A percentile compares a stretch with the other conserved stretches of the same genome.
These are phyloP conservation scores for Rauvolfia tetraphylla DNA, from an alignment of 257 asterid genomes.

Conservation along the genomic window DNA sequence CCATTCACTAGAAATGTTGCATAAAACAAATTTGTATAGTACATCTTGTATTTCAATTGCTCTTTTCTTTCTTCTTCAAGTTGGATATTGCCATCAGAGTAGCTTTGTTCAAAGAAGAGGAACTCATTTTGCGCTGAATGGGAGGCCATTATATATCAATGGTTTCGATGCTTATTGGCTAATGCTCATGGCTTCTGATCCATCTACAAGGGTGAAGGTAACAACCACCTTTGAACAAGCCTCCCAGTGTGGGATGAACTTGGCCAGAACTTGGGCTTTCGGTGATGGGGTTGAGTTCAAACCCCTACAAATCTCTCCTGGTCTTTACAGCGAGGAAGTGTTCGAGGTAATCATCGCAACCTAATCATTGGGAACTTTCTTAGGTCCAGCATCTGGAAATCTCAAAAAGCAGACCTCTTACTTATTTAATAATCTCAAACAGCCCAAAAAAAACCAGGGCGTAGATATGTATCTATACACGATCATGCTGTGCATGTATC, in stretches of 20 bases:
- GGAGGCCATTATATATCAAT: slow-evolving; percentile 22
- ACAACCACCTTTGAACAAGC: slow-evolving; percentile 24
- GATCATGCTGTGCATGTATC: too few relatives aligned
- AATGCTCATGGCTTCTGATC: slow-evolving; percentile 31
- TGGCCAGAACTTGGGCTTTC: slow-evolving; percentile 35
- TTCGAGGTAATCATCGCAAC: slow-evolving; percentile 13
- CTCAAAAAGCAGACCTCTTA: too few relatives aligned
- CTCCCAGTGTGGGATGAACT: slow-evolving; percentile 26
- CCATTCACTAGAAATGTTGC: neutral
- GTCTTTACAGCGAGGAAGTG: slow-evolving; percentile 23
- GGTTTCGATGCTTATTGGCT: slow-evolving; percentile 37
- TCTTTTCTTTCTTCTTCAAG: neutral
- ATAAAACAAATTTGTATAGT: neutral
- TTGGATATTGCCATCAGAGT: neutral
- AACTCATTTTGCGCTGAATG: slow-evolving; percentile 19
- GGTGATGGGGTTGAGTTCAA: slow-evolving; percentile 23
- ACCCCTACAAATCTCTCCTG: slow-evolving; percentile 28
- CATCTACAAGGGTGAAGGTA: slow-evolving; percentile 21
- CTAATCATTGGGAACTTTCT: neutral
- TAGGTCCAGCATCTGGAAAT: too few relatives aligned
- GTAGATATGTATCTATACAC: too few relatives aligned
- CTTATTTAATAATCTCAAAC: too few relatives aligned
- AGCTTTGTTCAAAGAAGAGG: slow-evolving; percentile 19
- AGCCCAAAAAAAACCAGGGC: too few relatives aligned
- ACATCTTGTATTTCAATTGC: neutral